These are phyloP conservation scores for Chlamydomonas sphaeroides DNA, from an alignment of 139 green algal species.

Conservation along the genomic window DNA sequence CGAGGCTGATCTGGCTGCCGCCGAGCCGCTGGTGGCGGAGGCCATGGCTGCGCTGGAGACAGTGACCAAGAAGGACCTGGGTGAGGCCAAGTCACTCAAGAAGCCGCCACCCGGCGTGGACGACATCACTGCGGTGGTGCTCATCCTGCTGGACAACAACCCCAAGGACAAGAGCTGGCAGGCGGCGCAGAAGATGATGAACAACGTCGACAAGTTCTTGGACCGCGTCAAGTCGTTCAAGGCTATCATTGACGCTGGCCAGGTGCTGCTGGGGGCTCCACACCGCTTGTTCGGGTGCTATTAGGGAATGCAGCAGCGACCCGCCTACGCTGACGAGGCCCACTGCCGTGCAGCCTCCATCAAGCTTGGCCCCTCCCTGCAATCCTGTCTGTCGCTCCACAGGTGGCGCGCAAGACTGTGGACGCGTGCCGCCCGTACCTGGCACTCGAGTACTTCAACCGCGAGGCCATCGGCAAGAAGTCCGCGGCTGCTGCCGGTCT, in stretches of 20 bases:
- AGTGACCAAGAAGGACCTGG: conserved; percentile 90
- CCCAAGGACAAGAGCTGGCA: conserved; percentile 90
- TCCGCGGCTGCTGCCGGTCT: conserved; percentile 87
- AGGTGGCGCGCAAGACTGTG: conserved; percentile 81
- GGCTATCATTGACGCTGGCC: conserved; percentile 83
- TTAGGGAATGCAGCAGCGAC: no score
- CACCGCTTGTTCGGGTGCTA: no score
- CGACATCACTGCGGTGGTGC: conserved; percentile 88
- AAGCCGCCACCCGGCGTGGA: conserved; percentile 90
- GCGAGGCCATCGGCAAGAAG: conserved; percentile 87
- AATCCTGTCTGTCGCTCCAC: no score
- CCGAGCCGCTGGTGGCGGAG: conserved; percentile 83
- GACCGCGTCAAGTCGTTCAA: conserved; percentile 90
- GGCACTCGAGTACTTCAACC: conserved; percentile 87
- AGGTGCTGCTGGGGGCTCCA: no score
- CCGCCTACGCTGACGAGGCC: no score
- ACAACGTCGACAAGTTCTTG: conserved; percentile 91
- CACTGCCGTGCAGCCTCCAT: no score
- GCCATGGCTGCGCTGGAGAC: conserved; percentile 89
- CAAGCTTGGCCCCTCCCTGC: no score
- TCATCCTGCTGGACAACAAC: conserved; percentile 89
- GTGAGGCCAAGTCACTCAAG: conserved; percentile 90
- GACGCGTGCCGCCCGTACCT: conserved; percentile 84
- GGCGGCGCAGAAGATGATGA: conserved; percentile 88
- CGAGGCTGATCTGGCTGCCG: conserved; percentile 85